Base-by-base conservation (phyloP, 2,329 filamentous ascomycete species). In the Trichoderma oligosporum region DNA sequence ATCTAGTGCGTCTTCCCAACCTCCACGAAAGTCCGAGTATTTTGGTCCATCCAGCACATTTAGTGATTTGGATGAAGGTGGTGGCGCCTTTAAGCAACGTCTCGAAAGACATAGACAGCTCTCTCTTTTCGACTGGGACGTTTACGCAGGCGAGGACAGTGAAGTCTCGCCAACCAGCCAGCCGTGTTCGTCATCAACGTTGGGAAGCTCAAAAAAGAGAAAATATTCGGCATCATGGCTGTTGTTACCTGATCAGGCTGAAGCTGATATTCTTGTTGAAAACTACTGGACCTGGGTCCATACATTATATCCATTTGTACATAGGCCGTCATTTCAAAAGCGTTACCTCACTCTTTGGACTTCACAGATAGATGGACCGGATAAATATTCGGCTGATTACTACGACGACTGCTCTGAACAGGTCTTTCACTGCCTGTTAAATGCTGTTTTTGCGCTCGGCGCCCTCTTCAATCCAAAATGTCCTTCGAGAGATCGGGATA, bases 361-460 rank as follows among this genome's bases (percentile, higher is more conserved):
- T 6, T 31, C 46, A 16, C 31, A 36, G 18, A 25, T 9, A 16
- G 41, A 27, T 14, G 41, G 12, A 12, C 12, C 3, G 22, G 22
- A 22, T 14, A 8, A 22, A 3, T 9, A 4, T 7, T n/a, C 41
- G 6, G 24, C 41, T 2, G 41, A n/a, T 27, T 24, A 25, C 3
- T 44, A 48, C 25, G 7, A 12, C 14, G n/a, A 29, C 14, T 36
- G 24, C 20, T 14, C 31, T 12, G 31, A 48, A 16, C 46, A 31
- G 11, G 20, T 48, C n/a, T 48, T 48, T 9, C 36, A 48, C 46
- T 48, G 46, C 14, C 35, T 48, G 46, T 31, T 48, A 20, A 48
- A 48, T 22, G 36, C 20, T 6, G 46, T 48, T 12, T 48, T 48
- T 48, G 46, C 46, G 4, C n/a, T 48, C 7, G 46, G 46, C 25